These are phyloP conservation scores for Fusarium miscanthi DNA, from an alignment of 2,329 filamentous ascomycete species.

Conservation along the genomic window DNA sequence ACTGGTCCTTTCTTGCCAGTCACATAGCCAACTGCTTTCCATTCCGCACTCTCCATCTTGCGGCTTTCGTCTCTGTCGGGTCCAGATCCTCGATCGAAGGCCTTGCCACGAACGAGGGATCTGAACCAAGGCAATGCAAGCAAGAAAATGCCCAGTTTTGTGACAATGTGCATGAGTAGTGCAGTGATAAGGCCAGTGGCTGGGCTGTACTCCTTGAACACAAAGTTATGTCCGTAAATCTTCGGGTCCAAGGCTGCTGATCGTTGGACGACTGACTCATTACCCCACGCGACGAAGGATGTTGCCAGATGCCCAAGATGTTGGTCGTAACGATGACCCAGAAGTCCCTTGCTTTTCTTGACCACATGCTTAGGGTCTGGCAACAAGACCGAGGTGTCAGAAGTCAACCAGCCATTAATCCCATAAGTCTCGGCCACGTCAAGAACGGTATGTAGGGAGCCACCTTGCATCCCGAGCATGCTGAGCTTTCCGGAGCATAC, in stretches of 20 bases:
- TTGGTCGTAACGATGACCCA: neutral
- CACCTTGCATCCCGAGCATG: constrained; percentile 3
- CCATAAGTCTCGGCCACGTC: neutral
- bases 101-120: neutral
- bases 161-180: neutral
- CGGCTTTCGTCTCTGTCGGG: neutral
- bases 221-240: neutral
- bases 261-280: neutral
- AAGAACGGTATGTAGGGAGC: constrained; percentile 1
- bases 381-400: neutral
- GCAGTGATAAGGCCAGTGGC: neutral
- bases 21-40: neutral
- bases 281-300: neutral
- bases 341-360: neutral
- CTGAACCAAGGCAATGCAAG: neutral
- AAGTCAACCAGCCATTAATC: neutral
- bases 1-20: neutral
- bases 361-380: neutral
- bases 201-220: neutral
- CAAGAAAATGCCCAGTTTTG: neutral
- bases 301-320: neutral
- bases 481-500: neutral
- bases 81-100: neutral
- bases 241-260: neutral
- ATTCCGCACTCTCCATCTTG: neutral